A percentile compares a stretch with the other conserved stretches of the same genome.
Conservation (phyloP, 352 stramenopile genomes). For the Globisporangium orthogonon region DNA sequence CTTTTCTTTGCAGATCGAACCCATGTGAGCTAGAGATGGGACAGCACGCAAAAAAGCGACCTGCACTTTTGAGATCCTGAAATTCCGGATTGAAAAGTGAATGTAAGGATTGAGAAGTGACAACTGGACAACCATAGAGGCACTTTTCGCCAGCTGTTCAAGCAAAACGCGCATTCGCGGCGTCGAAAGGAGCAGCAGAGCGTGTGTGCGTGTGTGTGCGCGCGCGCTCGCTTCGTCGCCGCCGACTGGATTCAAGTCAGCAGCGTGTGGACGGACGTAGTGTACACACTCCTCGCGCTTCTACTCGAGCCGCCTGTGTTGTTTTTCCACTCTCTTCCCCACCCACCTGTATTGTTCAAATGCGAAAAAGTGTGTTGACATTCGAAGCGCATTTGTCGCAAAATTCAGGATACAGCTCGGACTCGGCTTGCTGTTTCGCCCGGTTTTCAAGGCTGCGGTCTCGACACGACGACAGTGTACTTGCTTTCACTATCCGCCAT, state of each 20-base stretch:
- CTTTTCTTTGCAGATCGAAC: not conserved
- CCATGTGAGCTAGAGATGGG: not conserved
- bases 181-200: not conserved
- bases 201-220: too few relatives aligned
- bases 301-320: not conserved
- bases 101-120: not conserved
- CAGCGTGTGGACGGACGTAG: not conserved
- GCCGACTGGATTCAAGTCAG: not conserved
- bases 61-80: not conserved
- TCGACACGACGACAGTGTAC: not conserved
- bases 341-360: not conserved
- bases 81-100: not conserved
- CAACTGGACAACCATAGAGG: not conserved
- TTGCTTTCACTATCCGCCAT: slow-evolving; percentile 3
- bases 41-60: not conserved
- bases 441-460: too few relatives aligned
- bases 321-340: not conserved
- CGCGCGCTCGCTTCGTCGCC: not conserved
- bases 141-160: not conserved
- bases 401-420: not conserved
- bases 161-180: not conserved
- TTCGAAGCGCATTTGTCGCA: not conserved
- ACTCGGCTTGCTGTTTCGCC: not conserved
- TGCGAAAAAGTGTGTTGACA: not conserved
- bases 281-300: not conserved